A percentile compares a stretch with the other conserved stretches of the same genome.
These are phyloP conservation scores for Phialophora verrucosa DNA, from an alignment of 2,329 filamentous ascomycete genomes.

Conservation along the genomic window DNA sequence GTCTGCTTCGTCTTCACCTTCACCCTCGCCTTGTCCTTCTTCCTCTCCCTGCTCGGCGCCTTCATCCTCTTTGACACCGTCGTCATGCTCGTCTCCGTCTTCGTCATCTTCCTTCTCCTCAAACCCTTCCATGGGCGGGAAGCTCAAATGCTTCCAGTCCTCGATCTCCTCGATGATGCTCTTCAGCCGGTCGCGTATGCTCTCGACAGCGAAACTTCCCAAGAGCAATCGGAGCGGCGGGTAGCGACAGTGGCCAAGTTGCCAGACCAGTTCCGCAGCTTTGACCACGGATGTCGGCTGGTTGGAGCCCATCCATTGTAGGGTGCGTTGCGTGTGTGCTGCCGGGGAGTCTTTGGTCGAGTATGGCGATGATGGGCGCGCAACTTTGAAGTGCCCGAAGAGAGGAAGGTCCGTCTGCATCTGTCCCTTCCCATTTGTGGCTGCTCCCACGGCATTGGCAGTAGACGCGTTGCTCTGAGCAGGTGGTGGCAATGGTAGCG, in stretches of 20 bases:
- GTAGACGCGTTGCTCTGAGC: not conserved
- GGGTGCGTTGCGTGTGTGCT: slow-evolving; percentile 84
- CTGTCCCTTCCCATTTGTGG: not conserved
- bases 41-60: slow-evolving; percentile 26
- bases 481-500: not conserved
- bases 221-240: slow-evolving; percentile 85
- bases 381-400: slow-evolving; percentile 92
- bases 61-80: slow-evolving; percentile 27
- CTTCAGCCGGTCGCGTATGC: slow-evolving; percentile 84
- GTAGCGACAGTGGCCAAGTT: slow-evolving; percentile 92
- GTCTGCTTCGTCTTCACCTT: slow-evolving; percentile 3
- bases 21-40: slow-evolving; percentile 15
- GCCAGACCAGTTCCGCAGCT: slow-evolving; percentile 91
- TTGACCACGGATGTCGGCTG: slow-evolving; percentile 93
- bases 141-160: slow-evolving; percentile 88
- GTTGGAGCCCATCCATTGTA: slow-evolving; percentile 91
- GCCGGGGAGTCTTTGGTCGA: slow-evolving; percentile 77
- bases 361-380: slow-evolving; percentile 82
- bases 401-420: slow-evolving; percentile 62
- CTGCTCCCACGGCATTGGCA: not conserved
- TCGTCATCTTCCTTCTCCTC: slow-evolving; percentile 34
- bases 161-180: slow-evolving; percentile 94
- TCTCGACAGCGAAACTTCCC: slow-evolving; percentile 94
- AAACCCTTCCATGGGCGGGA: slow-evolving; percentile 53
- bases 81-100: slow-evolving; percentile 30